These are phyloP conservation scores for Chimonanthus praecox DNA, from an alignment of 164 flowering plant species.

Conservation along the genomic window DNA sequence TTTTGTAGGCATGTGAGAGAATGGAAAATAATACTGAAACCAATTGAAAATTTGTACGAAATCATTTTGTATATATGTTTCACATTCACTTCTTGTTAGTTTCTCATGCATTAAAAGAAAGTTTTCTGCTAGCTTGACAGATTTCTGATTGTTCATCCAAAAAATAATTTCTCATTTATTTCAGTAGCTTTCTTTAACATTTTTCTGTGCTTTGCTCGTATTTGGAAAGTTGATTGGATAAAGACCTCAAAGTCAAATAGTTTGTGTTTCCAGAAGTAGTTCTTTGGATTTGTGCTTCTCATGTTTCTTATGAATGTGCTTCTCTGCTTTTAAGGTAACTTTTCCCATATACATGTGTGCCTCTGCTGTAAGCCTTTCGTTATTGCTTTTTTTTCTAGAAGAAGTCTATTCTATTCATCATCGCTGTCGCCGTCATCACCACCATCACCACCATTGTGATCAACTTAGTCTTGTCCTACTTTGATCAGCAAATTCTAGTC, in stretches of 20 bases:
- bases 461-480: too few species aligned
- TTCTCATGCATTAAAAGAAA: neutral
- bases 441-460: too few species aligned
- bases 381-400: neutral
- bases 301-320: neutral
- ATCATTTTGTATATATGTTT: neutral
- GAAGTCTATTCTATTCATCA: neutral
- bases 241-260: neutral
- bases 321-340: neutral
- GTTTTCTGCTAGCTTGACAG: neutral
- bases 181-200: too few species aligned
- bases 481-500: too few species aligned
- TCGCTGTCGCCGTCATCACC: too few species aligned
- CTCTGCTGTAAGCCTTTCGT: neutral
- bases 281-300: neutral
- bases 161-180: neutral
- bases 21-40: too few species aligned
- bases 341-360: neutral
- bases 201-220: neutral
- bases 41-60: too few species aligned
- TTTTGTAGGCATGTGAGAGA: too few species aligned
- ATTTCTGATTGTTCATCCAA: neutral
- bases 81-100: neutral
- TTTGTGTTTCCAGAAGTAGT: too few species aligned
- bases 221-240: too few species aligned